phyloP scores from a whole-genome alignment of 2,329 filamentous ascomycete genomes.

The Aschersonia sp. region DNA sequence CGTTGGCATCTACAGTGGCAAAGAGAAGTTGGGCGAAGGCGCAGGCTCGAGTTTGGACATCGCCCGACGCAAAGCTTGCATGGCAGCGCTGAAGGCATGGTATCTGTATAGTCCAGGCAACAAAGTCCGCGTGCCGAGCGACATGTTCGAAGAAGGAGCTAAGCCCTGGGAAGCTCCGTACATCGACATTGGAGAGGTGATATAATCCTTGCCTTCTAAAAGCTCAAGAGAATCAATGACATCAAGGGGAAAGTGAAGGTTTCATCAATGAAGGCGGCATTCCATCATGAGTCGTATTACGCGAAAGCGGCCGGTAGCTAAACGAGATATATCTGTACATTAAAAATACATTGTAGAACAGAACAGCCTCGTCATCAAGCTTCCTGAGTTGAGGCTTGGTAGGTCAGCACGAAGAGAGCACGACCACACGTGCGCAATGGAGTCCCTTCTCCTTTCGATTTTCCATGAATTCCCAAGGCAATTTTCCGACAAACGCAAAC shows the following conservation, averaged over 20 bases:
- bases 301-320: too few relatives aligned
- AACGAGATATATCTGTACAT: slow-evolving; percentile 15
- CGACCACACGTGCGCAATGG: too few relatives aligned
- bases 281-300: too few relatives aligned
- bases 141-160: slow-evolving; percentile 47
- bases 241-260: too few relatives aligned
- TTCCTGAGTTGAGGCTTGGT: too few relatives aligned
- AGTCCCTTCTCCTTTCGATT: neutral
- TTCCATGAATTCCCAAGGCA: too few relatives aligned
- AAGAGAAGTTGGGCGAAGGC: slow-evolving; percentile 87
- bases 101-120: slow-evolving; percentile 79
- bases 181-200: slow-evolving; percentile 57
- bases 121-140: slow-evolving; percentile 51
- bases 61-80: slow-evolving; percentile 65
- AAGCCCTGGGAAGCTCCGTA: slow-evolving; percentile 51
- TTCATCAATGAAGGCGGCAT: too few relatives aligned
- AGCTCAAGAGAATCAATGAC: too few relatives aligned
- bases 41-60: slow-evolving; percentile 63
- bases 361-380: too few relatives aligned
- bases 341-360: slow-evolving; percentile 19
- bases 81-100: slow-evolving; percentile 82
- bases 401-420: too few relatives aligned
- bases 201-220: slow-evolving; percentile 19
- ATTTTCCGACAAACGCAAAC: too few relatives aligned
- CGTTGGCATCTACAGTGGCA: slow-evolving; percentile 84